Evolutionary conservation across 208 protist species (phyloP).

Genomic region (Trypanosoma brucei): DNA sequence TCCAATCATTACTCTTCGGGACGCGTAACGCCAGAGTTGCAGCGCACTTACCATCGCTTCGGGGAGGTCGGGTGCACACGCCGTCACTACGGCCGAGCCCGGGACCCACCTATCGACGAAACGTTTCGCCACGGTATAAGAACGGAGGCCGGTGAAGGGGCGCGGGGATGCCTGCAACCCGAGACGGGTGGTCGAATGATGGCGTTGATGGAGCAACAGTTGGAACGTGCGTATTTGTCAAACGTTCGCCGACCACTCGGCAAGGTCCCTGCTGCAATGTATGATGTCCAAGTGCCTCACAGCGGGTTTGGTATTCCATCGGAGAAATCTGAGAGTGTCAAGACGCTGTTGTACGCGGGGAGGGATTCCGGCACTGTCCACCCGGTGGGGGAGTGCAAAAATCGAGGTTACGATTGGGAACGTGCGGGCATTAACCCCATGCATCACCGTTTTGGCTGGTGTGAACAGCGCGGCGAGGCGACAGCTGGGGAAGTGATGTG

Average conservation of each 20-base stretch:
- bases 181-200: constrained; percentile 56
- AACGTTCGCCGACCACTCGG: constrained; percentile 54
- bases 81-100: constrained; percentile 46
- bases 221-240: constrained; percentile 54
- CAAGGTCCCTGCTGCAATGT: constrained; percentile 29
- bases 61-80: constrained; percentile 41
- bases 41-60: constrained; percentile 53
- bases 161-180: constrained; percentile 61
- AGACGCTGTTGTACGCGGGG: constrained; percentile 44
- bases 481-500: constrained; percentile 11
- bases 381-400: constrained; percentile 44
- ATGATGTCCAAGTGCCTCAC: constrained; percentile 36
- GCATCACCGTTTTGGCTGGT: constrained; percentile 61
- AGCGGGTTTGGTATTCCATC: constrained; percentile 60
- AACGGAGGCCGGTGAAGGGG: constrained; percentile 21
- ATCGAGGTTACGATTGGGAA: constrained; percentile 80
- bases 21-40: constrained; percentile 49
- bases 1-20: constrained; percentile 60
- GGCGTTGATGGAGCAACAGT: constrained; percentile 60
- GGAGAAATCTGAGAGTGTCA: constrained; percentile 42
- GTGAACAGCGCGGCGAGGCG: constrained; percentile 15
- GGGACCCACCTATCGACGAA: constrained; percentile 45
- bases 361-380: constrained; percentile 46
- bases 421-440: constrained; percentile 61
- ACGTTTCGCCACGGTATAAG: constrained; percentile 42